Percentiles rank a stretch among this genome's conserved stretches.
Evolutionary conservation across 768 basidiomycete species (phyloP).

Genomic region (Multifurca ochricompacta): DNA sequence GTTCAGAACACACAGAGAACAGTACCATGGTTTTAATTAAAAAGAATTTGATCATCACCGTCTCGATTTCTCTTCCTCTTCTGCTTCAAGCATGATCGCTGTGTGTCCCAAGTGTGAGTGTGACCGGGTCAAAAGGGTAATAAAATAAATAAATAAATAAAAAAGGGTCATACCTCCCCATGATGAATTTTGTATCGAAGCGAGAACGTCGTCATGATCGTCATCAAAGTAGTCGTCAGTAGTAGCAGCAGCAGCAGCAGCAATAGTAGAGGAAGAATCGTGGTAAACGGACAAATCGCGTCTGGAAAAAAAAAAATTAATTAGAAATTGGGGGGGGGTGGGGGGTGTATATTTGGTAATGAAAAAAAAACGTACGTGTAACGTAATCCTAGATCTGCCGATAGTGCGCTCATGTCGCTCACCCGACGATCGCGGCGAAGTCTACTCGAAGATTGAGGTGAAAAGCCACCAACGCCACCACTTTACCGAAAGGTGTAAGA

Average conservation of each 20-base stretch:
- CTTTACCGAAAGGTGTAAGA: constrained; percentile 34
- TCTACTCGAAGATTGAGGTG: constrained; percentile 34
- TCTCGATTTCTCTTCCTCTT: constrained; percentile 35
- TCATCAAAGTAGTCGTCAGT: constrained; percentile 25
- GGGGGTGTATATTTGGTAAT: too few species aligned
- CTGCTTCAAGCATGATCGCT: constrained; percentile 42
- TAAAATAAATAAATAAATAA: not conserved
- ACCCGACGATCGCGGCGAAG: constrained; percentile 49
- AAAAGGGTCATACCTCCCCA: constrained; percentile 53
- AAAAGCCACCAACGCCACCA: constrained; percentile 18
- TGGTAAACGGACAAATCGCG: constrained; percentile 25
- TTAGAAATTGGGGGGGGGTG: too few species aligned
- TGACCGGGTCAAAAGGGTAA: not conserved
- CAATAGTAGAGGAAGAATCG: constrained; percentile 20
- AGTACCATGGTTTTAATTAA: too few species aligned
- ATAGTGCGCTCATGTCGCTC: constrained; percentile 54
- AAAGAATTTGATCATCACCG: not conserved
- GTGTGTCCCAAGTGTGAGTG: not conserved
- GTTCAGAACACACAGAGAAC: too few species aligned
- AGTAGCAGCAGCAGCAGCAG: too few species aligned
- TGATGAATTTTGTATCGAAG: constrained; percentile 56
- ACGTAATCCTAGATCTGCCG: constrained; percentile 39
- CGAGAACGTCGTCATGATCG: constrained; percentile 39
- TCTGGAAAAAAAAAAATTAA: too few species aligned
- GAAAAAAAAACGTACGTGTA: constrained; percentile 37